Base-by-base conservation (phyloP, 352 stramenopile genomes). In the Phytophthora rubi region DNA sequence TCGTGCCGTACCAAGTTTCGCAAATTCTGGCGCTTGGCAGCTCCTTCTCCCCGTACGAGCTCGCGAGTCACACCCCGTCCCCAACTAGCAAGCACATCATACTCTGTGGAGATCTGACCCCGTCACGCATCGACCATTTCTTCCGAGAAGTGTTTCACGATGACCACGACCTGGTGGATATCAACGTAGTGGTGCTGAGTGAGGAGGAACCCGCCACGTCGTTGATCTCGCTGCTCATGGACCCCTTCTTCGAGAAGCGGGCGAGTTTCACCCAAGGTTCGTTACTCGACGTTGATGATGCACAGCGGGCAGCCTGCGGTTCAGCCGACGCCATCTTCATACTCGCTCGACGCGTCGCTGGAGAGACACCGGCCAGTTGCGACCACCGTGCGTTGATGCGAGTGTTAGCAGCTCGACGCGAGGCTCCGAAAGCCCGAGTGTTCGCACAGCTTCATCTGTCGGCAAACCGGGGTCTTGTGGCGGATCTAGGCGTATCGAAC, bases 141-240 rank as follows among this genome's bases (percentile, higher is more conserved):
- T 95, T 95, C 73, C 81, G 81, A 56, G 88, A 95, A 33, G 80
- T 95, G 5, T 95, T 95, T 51, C 88, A 95, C 54, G 88, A 95
- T 53, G 88, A 95, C 54, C 88, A 94, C 60, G 88, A 95, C 65
- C 64, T 92, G 9, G 75, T 92, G 42, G 85, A 95, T 54, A 86
- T 93, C 48, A 90, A 90, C 51, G 84, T 94, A 12, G 86, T 92
- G 21, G 85, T 95, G 32, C 49, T 95, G 44, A 85, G 78, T 30
- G 86, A 95, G 32, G 86, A 95, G 21, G 85, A 92, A 37, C 88
- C 86, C 3, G 89, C 88, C 2, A 83, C 85, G 0, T 79, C 83
- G 5, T 83, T 95, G 59, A 81, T 92, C 48, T 73, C 88, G 28
- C 56, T 95, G 59, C 76, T 95, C 3, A 91, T 93, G 80, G 88